Evolutionary conservation across 179 eudicot species (phyloP), one percentile per base, ranked within the genome.

Genomic region (Vitellaria paradoxa): DNA sequence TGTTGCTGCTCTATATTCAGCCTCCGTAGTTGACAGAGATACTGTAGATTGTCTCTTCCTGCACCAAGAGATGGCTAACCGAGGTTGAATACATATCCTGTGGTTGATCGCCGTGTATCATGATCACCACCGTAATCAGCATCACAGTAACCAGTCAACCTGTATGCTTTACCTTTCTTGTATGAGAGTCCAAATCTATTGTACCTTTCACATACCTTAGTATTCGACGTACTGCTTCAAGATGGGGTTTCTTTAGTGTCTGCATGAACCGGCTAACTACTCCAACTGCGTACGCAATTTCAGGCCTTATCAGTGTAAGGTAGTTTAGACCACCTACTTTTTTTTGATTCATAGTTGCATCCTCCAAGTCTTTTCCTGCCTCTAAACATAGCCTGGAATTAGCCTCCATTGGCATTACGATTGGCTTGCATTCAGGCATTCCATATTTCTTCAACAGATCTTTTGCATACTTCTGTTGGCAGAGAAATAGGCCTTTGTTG

Each of bases 301-400:
- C 46, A 8, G 50, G 60, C n/a, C 67, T 40, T 5, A 67, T 67
- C 1, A 68, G 21, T 21, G 65, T 50, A 4, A 78, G 37, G 37
- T 79, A 73, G 26, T 65, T 53, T 7, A 79, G 68, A 73, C 74
- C 73, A 50, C 81, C 81, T 56, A 79, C 74, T 15, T 56, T 6
- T 40, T 74, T 20, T 10, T 45, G n/a, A 66, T 74, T 66, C 67
- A 73, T 66, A 0, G 45, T 79, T 49, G 30, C n/a, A 79, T 73
- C 77, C 11, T 56, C 49, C 60, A 79, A 64, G 24, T 65, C 73
- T 52, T 73, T 37, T 12, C 73, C 81, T 26, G 26, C 66, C 9
- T 65, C 18, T 0, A 60, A 11, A 50, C 79, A 67, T n/a, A 79
- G 20, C 71, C 63, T 72, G 26, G 8, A 26, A 30, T 64, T 64